Evolutionary conservation across 2,329 filamentous ascomycete species (phyloP), one percentile per base, ranked within the genome.

Genomic region (Pezicula carpinea): DNA sequence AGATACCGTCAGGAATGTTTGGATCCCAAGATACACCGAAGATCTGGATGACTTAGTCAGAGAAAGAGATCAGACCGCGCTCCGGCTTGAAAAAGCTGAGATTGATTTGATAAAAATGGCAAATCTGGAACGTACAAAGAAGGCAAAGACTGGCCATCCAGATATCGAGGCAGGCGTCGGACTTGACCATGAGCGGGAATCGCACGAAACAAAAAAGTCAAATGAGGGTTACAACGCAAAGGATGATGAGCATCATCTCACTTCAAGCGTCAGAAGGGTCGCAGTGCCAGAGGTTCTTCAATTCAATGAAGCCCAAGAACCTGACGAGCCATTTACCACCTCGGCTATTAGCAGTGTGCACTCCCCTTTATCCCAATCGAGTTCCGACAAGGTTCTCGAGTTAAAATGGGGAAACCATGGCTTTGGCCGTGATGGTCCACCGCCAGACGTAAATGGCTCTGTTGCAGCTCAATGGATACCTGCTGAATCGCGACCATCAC

Each of bases 31-130:
- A 3, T 76, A 83, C 52, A 76, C 73, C 5, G 72, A 76, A 35
- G 74, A 83, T 39, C 65, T 87, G 14, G 73, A 80, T 46, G 72
- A 82, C 1, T 70, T 80, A 52, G 80, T 85, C 14, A 71, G 76
- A 18, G 73, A 82, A 35, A 72, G 83, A 33, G 74, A 84, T 53
- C 69, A 73, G 50, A 73, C 73, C 5, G 77, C 81, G 2, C 72
- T 80, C 65, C 79, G 82, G 57, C 70, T 87, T 2, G 82, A 87
- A 60, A 73, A 60, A 10, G 82, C 82, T 3, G 82, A 86, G 64
- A 79, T 79, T n/a, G 72, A 77, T 51, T 67, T 85, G 8, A 79
- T 85, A 55, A 73, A 73, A 39, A 69, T 73, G 29, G 79, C 78
- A 6, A 82, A 81, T 55, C 71, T 68, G 44, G 74, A 73, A 29